A percentile compares a stretch with the other conserved stretches of the same genome.
phyloP scores from a whole-genome alignment of 129 eudicot species.

The Kitagawia praeruptora region DNA sequence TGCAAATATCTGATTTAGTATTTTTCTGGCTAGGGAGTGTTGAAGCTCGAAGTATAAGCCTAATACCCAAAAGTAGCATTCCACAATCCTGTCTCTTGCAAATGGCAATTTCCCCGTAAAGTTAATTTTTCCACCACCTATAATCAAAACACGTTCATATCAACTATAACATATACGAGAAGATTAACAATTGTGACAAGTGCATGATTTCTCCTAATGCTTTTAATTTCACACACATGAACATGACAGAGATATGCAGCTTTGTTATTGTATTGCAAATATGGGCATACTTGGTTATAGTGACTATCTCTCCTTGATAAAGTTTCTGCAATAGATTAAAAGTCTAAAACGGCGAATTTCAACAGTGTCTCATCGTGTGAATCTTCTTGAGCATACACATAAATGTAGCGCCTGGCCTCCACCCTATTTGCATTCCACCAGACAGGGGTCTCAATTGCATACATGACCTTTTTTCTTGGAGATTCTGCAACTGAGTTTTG shows the following conservation, averaged over 20 bases:
- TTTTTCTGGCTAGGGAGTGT: background rate
- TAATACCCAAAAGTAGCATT: background rate
- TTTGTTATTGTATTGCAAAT: too few species aligned
- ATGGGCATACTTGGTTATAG: background rate
- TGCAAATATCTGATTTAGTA: background rate
- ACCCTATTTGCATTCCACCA: too few species aligned
- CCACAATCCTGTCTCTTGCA: slow-evolving; percentile 7
- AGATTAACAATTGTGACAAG: too few species aligned
- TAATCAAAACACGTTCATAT: background rate
- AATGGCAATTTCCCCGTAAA: background rate
- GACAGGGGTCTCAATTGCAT: too few species aligned
- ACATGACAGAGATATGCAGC: background rate
- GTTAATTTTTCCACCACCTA: slow-evolving; percentile 6
- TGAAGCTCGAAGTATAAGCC: background rate
- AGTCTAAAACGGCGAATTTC: background rate
- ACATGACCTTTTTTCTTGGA: too few species aligned
- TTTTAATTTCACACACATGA: too few species aligned
- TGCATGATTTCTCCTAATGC: too few species aligned
- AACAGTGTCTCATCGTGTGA: background rate
- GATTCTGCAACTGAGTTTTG: too few species aligned
- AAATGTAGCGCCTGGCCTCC: too few species aligned
- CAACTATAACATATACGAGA: too few species aligned
- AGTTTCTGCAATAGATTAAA: background rate
- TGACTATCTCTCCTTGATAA: slow-evolving; percentile 1
- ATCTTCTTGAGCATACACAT: background rate